Percentiles rank a stretch among this genome's conserved stretches.
Conservation (phyloP, 2,329 filamentous ascomycete species). For the Penicillium sp. region DNA sequence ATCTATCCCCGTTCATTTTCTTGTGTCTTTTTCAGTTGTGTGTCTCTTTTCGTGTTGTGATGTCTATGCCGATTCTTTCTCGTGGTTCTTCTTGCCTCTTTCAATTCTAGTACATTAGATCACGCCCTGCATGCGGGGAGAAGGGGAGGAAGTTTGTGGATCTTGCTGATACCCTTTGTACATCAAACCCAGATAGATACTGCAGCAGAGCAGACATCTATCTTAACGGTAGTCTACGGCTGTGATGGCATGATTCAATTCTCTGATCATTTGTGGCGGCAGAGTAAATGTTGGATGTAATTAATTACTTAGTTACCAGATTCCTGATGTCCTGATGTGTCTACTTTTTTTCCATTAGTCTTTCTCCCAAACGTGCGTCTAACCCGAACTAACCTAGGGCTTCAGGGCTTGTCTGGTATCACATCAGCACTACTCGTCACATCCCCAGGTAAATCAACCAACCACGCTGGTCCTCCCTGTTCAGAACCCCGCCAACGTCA, state of each 20-base stretch:
- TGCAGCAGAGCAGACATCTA: conserved; percentile 27
- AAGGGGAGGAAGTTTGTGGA: conserved; percentile 26
- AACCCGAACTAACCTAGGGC: neutral
- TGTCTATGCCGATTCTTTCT: conserved; percentile 14
- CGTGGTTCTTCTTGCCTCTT: conserved; percentile 11
- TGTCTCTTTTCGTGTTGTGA: neutral
- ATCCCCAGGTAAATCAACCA: neutral
- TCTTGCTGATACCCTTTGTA: conserved; percentile 36
- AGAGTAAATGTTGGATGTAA: conserved; percentile 1
- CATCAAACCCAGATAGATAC: conserved; percentile 37
- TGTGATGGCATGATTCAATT: conserved; percentile 2
- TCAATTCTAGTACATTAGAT: conserved; percentile 34
- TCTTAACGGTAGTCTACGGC: conserved; percentile 16
- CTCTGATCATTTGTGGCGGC: neutral
- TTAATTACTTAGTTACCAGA: neutral
- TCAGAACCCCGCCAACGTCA: conserved; percentile 2
- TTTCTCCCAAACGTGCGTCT: neutral
- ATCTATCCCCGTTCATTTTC: conserved; percentile 12
- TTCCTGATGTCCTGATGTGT: neutral
- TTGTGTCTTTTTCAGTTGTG: conserved; percentile 9
- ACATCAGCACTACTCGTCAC: neutral
- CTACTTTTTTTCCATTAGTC: neutral
- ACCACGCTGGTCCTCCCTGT: neutral
- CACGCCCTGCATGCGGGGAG: conserved; percentile 25
- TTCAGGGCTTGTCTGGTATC: neutral